Conservation (phyloP, 306 rosid species). For the Cajanus cajan region DNA sequence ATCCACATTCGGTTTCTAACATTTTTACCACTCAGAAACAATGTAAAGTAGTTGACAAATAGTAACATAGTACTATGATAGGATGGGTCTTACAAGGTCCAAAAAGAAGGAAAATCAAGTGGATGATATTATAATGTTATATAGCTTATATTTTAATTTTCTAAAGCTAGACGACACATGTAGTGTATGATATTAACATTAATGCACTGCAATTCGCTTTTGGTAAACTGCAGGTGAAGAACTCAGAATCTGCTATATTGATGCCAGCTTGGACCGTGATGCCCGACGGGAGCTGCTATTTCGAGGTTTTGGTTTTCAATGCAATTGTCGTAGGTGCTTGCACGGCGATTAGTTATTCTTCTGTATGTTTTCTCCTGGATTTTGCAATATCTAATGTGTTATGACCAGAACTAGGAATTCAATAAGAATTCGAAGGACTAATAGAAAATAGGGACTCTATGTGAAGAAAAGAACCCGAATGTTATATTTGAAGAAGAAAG, state of each 20-base stretch:
- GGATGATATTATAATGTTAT: too few relatives aligned
- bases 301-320: conserved; percentile 77
- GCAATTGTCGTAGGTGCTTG: conserved; percentile 69
- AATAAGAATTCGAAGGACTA: too few relatives aligned
- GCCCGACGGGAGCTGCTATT: conserved; percentile 66
- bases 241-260: conserved; percentile 90
- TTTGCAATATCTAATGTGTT: conserved; percentile 3
- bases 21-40: neutral
- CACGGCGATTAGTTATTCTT: conserved; percentile 51
- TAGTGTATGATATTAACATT: too few relatives aligned
- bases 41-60: neutral
- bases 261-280: conserved; percentile 66
- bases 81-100: too few relatives aligned
- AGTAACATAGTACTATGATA: neutral
- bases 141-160: too few relatives aligned
- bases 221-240: conserved; percentile 70
- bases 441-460: too few relatives aligned
- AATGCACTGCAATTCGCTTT: neutral
- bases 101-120: too few relatives aligned
- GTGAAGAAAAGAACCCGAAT: too few relatives aligned
- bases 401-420: too few relatives aligned
- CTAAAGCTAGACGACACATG: too few relatives aligned
- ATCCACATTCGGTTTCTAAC: neutral
- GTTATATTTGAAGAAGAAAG: too few relatives aligned
- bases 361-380: neutral